Evolutionary conservation across 345 rosid species (phyloP).

Genomic region (Eucalyptus leucophloia): DNA sequence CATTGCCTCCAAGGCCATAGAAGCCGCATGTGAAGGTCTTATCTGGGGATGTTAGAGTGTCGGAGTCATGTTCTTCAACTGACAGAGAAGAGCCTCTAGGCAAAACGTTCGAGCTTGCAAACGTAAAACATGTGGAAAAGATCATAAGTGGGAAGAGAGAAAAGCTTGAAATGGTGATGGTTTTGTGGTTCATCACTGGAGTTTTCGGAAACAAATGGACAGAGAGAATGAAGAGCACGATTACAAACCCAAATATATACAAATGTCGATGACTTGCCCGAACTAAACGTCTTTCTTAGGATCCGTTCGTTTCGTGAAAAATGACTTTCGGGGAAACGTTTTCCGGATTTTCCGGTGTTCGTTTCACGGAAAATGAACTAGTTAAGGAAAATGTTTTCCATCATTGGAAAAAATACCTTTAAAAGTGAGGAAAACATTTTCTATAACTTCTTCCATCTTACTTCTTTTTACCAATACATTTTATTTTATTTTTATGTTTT

Average conservation of each 20-base stretch:
- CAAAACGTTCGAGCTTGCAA: background rate
- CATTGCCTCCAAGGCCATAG: constrained; percentile 16
- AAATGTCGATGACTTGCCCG: background rate
- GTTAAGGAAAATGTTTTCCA: no score
- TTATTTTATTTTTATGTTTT: no score
- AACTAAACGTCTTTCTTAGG: background rate
- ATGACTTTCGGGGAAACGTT: no score
- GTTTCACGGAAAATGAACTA: no score
- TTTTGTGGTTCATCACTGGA: background rate
- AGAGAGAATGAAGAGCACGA: background rate
- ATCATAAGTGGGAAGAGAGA: background rate
- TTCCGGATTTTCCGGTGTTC: no score
- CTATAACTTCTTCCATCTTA: no score
- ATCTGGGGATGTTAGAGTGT: constrained; percentile 9
- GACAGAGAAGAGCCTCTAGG: constrained; percentile 10
- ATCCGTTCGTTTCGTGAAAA: no score
- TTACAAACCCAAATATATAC: background rate
- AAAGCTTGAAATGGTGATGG: background rate
- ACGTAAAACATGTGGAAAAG: background rate
- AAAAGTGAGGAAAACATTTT: no score
- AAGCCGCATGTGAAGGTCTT: constrained; percentile 32
- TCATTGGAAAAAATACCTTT: no score
- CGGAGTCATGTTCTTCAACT: background rate
- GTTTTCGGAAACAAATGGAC: background rate
- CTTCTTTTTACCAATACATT: no score